Evolutionary conservation across 805 yeast genomes (phyloP).

Genomic region (Yamadazyma sp.): DNA sequence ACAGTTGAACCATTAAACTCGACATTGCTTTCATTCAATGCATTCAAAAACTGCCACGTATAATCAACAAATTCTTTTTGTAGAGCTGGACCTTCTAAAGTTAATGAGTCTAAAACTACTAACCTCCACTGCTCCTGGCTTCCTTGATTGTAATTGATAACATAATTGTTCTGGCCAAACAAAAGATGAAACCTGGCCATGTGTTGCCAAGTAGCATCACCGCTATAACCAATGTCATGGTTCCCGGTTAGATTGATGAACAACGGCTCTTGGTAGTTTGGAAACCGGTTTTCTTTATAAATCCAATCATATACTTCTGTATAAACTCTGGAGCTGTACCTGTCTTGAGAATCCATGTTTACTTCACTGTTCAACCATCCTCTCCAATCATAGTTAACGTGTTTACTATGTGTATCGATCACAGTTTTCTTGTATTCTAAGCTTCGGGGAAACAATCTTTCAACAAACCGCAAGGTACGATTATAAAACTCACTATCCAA

Average conservation of each 20-base stretch:
- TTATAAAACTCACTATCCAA: slow-evolving; percentile 79
- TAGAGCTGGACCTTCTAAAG: slow-evolving; percentile 87
- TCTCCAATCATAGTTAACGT: slow-evolving; percentile 59
- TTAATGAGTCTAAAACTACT: slow-evolving; percentile 81
- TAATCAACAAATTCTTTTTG: slow-evolving; percentile 66
- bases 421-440: slow-evolving; percentile 48
- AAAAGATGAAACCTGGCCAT: slow-evolving; percentile 70
- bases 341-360: slow-evolving; percentile 30
- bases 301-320: slow-evolving; percentile 70
- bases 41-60: slow-evolving; percentile 73
- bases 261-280: slow-evolving; percentile 55
- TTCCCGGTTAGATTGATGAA: slow-evolving; percentile 89
- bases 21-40: slow-evolving; percentile 48
- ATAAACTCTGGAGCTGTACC: slow-evolving; percentile 42
- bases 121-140: slow-evolving; percentile 78
- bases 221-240: slow-evolving; percentile 94
- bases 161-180: slow-evolving; percentile 85
- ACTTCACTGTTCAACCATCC: slow-evolving; percentile 44
- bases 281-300: slow-evolving; percentile 23
- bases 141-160: slow-evolving; percentile 65
- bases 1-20: slow-evolving; percentile 75
- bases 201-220: slow-evolving; percentile 92
- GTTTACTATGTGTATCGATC: slow-evolving; percentile 46
- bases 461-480: slow-evolving; percentile 72
- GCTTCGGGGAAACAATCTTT: slow-evolving; percentile 66